Evolutionary conservation across 345 rosid genomes (phyloP).

Genomic region (Fremontodendron californicum): DNA sequence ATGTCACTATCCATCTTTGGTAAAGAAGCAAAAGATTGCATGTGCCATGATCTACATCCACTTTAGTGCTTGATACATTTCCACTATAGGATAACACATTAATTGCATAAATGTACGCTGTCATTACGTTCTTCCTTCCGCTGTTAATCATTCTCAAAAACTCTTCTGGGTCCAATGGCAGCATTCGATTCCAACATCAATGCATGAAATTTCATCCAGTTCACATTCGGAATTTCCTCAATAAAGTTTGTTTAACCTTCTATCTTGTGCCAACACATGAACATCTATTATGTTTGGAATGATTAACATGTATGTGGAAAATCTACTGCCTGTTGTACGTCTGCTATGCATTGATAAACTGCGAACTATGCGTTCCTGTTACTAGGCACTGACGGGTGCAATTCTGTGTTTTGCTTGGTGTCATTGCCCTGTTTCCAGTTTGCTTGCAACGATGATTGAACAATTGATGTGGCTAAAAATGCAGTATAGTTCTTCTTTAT

Average conservation of each 20-base stretch:
- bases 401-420: neutral
- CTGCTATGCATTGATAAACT: neutral
- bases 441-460: neutral
- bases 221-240: neutral
- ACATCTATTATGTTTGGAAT: neutral
- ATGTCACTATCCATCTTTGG: conserved; percentile 17
- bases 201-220: neutral
- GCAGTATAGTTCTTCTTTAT: neutral
- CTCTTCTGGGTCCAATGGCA: neutral
- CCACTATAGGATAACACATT: neutral
- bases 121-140: neutral
- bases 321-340: too few species aligned
- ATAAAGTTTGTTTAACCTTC: neutral
- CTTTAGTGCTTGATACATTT: neutral
- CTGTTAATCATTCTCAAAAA: neutral
- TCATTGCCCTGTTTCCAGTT: neutral
- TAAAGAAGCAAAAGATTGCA: conserved; percentile 1
- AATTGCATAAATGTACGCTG: neutral
- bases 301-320: neutral
- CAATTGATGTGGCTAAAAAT: neutral
- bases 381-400: neutral
- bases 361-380: neutral
- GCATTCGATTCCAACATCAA: neutral
- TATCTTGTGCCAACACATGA: neutral
- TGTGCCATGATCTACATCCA: neutral